Conservation (phyloP, 805 yeast genomes). For the Phaffomyces opuntiae region DNA sequence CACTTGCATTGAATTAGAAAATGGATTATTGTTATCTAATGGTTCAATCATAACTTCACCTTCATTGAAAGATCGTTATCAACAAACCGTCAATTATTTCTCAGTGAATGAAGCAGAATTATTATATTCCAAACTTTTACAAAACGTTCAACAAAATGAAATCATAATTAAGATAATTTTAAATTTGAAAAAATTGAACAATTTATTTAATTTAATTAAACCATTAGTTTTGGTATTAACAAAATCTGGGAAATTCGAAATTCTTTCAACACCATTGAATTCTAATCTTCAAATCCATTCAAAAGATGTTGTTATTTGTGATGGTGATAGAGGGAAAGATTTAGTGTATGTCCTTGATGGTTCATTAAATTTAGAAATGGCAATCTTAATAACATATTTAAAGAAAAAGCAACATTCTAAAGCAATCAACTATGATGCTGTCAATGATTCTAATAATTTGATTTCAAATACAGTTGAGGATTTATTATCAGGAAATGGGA, state of each 20-base stretch:
- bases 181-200: constrained; percentile 24
- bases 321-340: constrained; percentile 82
- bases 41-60: constrained; percentile 53
- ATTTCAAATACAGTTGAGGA: constrained; percentile 19
- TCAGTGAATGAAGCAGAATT: constrained; percentile 34
- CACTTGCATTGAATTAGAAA: constrained; percentile 37
- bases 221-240: constrained; percentile 41
- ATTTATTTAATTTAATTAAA: constrained; percentile 19
- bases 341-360: constrained; percentile 69
- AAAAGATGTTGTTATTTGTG: constrained; percentile 67
- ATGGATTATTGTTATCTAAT: constrained; percentile 52
- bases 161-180: constrained; percentile 14
- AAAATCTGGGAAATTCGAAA: constrained; percentile 63
- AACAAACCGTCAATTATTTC: constrained; percentile 48
- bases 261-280: constrained; percentile 58
- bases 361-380: constrained; percentile 51
- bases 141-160: constrained; percentile 28
- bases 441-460: constrained; percentile 2
- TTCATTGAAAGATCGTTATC: constrained; percentile 43
- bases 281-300: constrained; percentile 52
- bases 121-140: constrained; percentile 31
- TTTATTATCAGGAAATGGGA: constrained; percentile 18
- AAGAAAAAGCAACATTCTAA: constrained; percentile 67
- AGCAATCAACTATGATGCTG: constrained; percentile 26
- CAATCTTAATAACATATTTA: constrained; percentile 64